Conservation (phyloP, 1,284 basidiomycete species). For the Cryptococcus deneoformans region DNA sequence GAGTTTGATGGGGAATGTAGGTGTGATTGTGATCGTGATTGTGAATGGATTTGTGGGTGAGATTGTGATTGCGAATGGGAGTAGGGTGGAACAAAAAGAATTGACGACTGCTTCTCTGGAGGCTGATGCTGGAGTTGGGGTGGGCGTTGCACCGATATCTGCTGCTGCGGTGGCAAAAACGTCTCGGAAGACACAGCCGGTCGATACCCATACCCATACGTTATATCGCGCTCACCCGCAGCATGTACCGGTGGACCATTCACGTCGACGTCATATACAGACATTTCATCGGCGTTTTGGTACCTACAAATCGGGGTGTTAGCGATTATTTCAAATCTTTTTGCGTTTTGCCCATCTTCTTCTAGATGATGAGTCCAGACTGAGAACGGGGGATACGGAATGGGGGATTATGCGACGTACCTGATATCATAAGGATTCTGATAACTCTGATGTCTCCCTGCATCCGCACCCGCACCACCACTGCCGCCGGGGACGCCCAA, state of each 20-base stretch:
- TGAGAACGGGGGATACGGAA: neutral
- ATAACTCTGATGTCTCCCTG: conserved; percentile 16
- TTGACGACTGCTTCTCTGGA: too few relatives aligned
- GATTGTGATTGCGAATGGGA: neutral
- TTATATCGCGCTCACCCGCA: conserved; percentile 9
- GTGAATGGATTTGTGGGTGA: too few relatives aligned
- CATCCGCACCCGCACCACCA: neutral
- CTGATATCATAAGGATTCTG: conserved; percentile 32
- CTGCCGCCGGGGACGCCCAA: neutral
- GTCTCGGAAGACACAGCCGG: conserved; percentile 4
- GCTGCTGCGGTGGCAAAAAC: neutral
- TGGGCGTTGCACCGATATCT: neutral
- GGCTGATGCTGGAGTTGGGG: neutral
- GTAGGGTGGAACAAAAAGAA: neutral
- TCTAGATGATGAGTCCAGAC: too few relatives aligned
- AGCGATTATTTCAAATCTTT: neutral
- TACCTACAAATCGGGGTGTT: conserved; percentile 10
- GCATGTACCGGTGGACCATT: conserved; percentile 2
- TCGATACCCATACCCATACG: conserved; percentile 10
- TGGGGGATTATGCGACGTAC: conserved; percentile 11
- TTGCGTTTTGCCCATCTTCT: too few relatives aligned
- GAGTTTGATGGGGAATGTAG: neutral
- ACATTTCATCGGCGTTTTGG: conserved; percentile 24
- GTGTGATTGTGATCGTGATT: neutral
- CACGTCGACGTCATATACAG: conserved; percentile 25